Conservation (phyloP, 2,329 filamentous ascomycete genomes). For the Pyrenophora graminea region DNA sequence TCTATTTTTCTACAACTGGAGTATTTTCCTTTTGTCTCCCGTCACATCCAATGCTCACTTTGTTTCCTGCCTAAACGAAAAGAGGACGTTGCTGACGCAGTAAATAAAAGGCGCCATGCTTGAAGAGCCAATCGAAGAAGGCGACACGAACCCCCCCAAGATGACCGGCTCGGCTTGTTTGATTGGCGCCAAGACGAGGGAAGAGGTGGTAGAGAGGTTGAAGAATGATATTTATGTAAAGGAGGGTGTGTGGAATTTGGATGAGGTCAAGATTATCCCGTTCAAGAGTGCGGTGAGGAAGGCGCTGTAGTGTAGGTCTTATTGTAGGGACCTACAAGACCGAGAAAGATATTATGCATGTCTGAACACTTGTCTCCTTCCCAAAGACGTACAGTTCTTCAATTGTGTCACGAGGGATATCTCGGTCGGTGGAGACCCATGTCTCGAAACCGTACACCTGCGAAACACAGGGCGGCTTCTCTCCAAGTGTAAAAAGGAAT, state of each 20-base stretch:
- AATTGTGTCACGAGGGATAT: no score
- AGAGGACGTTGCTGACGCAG: not conserved
- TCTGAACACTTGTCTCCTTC: no score
- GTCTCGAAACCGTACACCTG: no score
- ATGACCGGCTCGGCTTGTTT: constrained; percentile 78
- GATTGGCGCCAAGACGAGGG: constrained; percentile 66
- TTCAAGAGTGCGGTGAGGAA: constrained; percentile 55
- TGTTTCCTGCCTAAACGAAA: no score
- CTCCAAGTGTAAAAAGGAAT: no score
- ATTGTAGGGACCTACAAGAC: no score
- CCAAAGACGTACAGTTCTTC: no score
- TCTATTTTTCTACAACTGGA: not conserved
- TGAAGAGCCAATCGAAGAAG: constrained; percentile 56
- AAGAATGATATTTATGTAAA: constrained; percentile 73
- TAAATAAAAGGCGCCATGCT: constrained; percentile 39
- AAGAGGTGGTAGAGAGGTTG: constrained; percentile 70
- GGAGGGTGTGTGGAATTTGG: constrained; percentile 75
- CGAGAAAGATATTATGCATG: no score
- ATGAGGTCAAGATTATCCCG: constrained; percentile 55
- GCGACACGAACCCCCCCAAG: constrained; percentile 61
- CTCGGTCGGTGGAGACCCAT: no score
- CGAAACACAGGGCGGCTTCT: no score
- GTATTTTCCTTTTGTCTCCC: not conserved
- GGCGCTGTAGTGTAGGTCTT: constrained; percentile 35
- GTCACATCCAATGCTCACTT: no score